Evolutionary conservation across 2,329 filamentous ascomycete genomes (phyloP), one percentile per base, ranked within the genome.

Genomic region (Magnaporthiopsis incrustans): DNA sequence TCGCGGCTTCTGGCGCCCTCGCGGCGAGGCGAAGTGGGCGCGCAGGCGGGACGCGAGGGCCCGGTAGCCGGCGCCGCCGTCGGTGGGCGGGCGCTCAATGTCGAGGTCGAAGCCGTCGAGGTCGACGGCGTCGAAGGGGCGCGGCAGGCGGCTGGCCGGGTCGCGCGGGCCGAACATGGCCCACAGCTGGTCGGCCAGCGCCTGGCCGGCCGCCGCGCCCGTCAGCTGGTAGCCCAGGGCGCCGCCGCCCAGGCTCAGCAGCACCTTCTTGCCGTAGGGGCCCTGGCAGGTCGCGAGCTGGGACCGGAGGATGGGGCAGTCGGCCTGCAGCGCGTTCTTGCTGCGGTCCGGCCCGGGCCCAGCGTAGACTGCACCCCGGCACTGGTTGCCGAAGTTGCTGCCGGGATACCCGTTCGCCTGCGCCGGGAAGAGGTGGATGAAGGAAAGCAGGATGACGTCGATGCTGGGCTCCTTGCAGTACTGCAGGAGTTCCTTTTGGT

Each of bases 71-170:
- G 58, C 33, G 35, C 1, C n/a, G 6, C 38, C 44, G 33, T 33
- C 44, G 22, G 30, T 35, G 15, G 33, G 22, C 67, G 33, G 74
- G 25, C 68, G 65, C 69, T 79, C 77, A 14, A 80, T 71, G 63
- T 79, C 77, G 67, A 80, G 75, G 65, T 79, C 77, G 64, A 78
- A 80, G 56, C 78, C 78, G 64, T 80, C 76, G 60, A 79, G 69
- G 25, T 70, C 66, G 15, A 67, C 69, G 7, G 63, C 15, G 57
- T 32, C 57, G 4, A 26, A 26, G 57, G 25, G 25, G 26, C 57
- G 25, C n/a, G 12, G 60, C 25, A 27, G 25, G 14, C 27, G 5
- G 3, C 26, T 15, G 59, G 25, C 33, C 22, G 18, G 59, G 33
- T 33, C 14, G 38, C 38, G 11, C 25, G 6, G 77, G 77, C 12